Evolutionary conservation across 345 rosid species (phyloP).

Genomic region (Clausena lansium): DNA sequence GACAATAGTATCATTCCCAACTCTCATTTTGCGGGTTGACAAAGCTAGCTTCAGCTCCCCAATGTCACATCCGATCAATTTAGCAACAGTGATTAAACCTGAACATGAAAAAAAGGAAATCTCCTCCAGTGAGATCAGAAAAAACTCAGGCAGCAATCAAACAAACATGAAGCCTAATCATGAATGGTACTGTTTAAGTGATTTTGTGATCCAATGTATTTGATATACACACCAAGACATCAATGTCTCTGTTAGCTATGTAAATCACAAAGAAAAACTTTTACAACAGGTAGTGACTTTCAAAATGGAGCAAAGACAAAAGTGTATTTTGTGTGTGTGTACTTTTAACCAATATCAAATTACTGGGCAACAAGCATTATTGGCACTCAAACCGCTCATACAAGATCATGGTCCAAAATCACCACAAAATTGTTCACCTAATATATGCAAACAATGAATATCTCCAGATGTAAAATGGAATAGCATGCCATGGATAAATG

Average conservation of each 20-base stretch:
- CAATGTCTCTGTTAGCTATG: neutral
- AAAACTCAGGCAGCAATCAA: constrained; percentile 1
- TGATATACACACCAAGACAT: neutral
- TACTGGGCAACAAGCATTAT: neutral
- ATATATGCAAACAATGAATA: neutral
- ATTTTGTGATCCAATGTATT: neutral
- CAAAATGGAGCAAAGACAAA: neutral
- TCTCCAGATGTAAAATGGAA: neutral
- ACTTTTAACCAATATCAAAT: neutral
- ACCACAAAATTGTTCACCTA: neutral
- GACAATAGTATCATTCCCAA: constrained; percentile 83
- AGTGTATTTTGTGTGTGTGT: too few species aligned
- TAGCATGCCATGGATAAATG: neutral
- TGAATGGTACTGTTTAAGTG: neutral
- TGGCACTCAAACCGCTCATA: neutral
- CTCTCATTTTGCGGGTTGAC: constrained; percentile 93
- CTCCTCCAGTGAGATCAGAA: neutral
- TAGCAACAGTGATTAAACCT: constrained; percentile 76
- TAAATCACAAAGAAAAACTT: neutral
- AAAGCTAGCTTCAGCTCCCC: constrained; percentile 68
- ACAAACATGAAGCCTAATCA: neutral
- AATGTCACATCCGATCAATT: constrained; percentile 74
- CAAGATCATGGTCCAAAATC: neutral
- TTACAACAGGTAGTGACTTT: neutral
- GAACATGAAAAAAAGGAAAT: constrained; percentile 20